Conservation (phyloP, 495 filamentous ascomycete genomes). For the Cercophora samala region DNA sequence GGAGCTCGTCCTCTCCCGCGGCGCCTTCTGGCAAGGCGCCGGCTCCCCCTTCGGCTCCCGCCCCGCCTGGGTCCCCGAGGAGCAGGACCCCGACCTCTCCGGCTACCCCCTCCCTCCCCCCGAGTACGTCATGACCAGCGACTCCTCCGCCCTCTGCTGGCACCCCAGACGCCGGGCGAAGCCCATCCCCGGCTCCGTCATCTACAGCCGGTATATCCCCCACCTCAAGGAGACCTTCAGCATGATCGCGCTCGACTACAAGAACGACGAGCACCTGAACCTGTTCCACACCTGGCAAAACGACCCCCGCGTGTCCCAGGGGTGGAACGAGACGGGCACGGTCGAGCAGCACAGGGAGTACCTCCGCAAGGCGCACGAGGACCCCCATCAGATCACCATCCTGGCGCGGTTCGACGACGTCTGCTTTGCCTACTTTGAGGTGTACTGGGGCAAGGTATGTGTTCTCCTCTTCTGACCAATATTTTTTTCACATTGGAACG, state of each 20-base stretch:
- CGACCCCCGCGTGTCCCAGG: constrained; percentile 64
- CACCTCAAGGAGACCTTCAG: constrained; percentile 64
- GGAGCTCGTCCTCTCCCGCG: constrained; percentile 45
- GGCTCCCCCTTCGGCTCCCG: constrained; percentile 61
- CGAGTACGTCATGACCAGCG: constrained; percentile 52
- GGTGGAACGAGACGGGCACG: constrained; percentile 66
- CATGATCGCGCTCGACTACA: constrained; percentile 59
- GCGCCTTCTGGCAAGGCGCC: constrained; percentile 67
- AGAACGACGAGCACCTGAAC: constrained; percentile 51
- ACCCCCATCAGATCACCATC: constrained; percentile 60
- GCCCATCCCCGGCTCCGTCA: constrained; percentile 56
- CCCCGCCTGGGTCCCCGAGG: constrained; percentile 53
- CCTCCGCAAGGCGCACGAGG: constrained; percentile 54
- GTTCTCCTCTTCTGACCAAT: background rate
- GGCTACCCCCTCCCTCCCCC: constrained; percentile 54
- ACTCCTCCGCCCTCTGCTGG: constrained; percentile 35
- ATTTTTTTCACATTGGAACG: constrained; percentile 7
- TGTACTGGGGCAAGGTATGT: constrained; percentile 67
- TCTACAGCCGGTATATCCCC: constrained; percentile 67
- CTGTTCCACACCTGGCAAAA: constrained; percentile 69
- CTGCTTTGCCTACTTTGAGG: constrained; percentile 64
- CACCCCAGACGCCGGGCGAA: constrained; percentile 62
- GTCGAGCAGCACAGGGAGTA: constrained; percentile 62
- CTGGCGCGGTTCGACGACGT: constrained; percentile 60
- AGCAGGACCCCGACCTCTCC: constrained; percentile 38